phyloP scores from a whole-genome alignment of 2,329 filamentous ascomycete genomes.

The Phialophora chinensis region DNA sequence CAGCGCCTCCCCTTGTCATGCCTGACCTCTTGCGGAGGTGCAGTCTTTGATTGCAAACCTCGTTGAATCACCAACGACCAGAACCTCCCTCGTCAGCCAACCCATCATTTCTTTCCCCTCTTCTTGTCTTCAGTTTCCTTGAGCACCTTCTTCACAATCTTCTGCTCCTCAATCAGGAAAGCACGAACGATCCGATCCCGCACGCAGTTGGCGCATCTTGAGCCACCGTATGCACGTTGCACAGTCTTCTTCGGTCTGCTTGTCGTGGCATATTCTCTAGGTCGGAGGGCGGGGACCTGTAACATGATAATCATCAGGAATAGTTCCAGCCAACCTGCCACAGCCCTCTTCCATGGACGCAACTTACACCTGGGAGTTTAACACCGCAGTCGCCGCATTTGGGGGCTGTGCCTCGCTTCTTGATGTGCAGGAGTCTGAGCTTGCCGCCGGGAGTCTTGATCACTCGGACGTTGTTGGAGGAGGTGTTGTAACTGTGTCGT shows the following conservation, averaged over 20 bases:
- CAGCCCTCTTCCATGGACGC: slow-evolving; percentile 5
- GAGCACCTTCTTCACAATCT: slow-evolving; percentile 99
- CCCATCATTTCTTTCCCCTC: slow-evolving; percentile 64
- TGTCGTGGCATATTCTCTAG: slow-evolving; percentile 95
- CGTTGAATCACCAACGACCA: neutral
- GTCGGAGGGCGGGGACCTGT: slow-evolving; percentile 93
- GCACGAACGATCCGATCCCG: slow-evolving; percentile 97
- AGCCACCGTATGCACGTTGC: slow-evolving; percentile 97
- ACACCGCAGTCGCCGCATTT: slow-evolving; percentile 99
- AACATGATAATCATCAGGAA: slow-evolving; percentile 10
- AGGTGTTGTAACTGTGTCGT: slow-evolving; percentile 86
- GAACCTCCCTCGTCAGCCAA: neutral
- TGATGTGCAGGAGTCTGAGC: slow-evolving; percentile 96
- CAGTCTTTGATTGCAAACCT: neutral
- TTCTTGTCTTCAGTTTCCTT: slow-evolving; percentile 90
- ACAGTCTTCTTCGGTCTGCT: slow-evolving; percentile 99
- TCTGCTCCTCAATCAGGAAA: slow-evolving; percentile 99
- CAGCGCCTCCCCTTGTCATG: neutral
- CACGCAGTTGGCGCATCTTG: slow-evolving; percentile 97
- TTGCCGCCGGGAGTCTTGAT: slow-evolving; percentile 96
- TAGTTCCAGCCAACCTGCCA: neutral
- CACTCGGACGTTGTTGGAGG: slow-evolving; percentile 94
- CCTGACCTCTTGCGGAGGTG: neutral
- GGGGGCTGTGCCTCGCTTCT: slow-evolving; percentile 97
- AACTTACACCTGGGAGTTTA: slow-evolving; percentile 98